These are phyloP conservation scores for Mortierella claussenii DNA, from an alignment of 192 early-diverging fungal species.

Conservation along the genomic window DNA sequence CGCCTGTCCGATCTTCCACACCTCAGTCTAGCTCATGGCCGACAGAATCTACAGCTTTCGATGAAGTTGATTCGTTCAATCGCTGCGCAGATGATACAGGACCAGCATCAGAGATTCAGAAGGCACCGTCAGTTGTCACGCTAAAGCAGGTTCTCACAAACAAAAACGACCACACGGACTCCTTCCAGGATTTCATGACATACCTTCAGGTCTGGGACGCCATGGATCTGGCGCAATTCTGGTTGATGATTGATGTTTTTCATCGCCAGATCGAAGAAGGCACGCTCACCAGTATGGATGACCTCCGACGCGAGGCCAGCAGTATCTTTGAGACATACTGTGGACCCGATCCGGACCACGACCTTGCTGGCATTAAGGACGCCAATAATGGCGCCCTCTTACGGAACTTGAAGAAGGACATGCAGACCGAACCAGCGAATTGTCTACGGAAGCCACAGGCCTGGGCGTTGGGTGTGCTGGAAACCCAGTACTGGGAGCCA, in stretches of 20 bases:
- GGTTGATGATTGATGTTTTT: conserved; percentile 50
- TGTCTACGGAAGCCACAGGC: conserved; percentile 36
- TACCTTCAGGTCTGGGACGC: conserved; percentile 49
- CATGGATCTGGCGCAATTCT: conserved; percentile 44
- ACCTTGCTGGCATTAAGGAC: conserved; percentile 23
- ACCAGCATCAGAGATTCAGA: too few relatives aligned
- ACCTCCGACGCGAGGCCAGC: conserved; percentile 31
- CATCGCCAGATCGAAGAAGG: conserved; percentile 47
- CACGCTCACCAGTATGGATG: conserved; percentile 11
- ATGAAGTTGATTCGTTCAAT: neutral
- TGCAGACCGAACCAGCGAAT: conserved; percentile 25
- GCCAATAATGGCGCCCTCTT: conserved; percentile 27
- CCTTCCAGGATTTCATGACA: conserved; percentile 42
- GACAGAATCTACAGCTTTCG: neutral
- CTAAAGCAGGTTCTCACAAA: conserved; percentile 22
- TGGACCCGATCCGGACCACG: conserved; percentile 22
- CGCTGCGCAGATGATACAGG: neutral
- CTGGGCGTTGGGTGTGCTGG: conserved; percentile 31
- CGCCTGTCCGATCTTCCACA: neutral
- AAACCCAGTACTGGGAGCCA: conserved; percentile 37
- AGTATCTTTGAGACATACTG: conserved; percentile 38
- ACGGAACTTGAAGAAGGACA: conserved; percentile 25
- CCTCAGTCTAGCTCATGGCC: neutral
- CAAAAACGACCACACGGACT: conserved; percentile 28
- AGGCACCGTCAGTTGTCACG: neutral